Evolutionary conservation across 2,329 filamentous ascomycete genomes (phyloP), one percentile per base, ranked within the genome.

Genomic region (Cordyceps militaris): DNA sequence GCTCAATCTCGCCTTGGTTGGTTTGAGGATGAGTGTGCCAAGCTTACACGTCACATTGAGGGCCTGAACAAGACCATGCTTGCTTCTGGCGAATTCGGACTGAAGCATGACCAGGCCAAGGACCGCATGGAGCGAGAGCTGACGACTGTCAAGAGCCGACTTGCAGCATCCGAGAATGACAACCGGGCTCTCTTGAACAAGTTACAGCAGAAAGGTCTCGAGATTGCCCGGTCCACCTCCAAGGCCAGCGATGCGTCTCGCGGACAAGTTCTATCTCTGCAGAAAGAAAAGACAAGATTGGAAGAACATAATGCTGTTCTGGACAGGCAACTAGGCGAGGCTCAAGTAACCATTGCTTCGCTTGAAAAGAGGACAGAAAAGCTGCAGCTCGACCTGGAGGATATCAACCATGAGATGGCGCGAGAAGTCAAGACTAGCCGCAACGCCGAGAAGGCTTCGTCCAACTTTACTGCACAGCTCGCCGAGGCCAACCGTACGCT

Each of bases 321-420:
- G 16, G 84, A 88, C 67, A 89, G 90, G 65, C 90, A 97, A 68
- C 79, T 97, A 13, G 91, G 88, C 58, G 92, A 97, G 63, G 81
- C 89, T 6, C 93, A 97, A 65, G 73, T 97, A 24, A 85, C 85
- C 5, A 85, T 96, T 62, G 88, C 88, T 0, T 88, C 89, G 1
- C 75, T 97, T 8, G 91, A 97, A 70, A 97, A 97, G 77, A 91
- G 94, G 70, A 88, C 94, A 54, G 93, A 97, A 73, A 97, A 97
- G 72, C 79, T 97, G 28, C 84, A 91, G 53, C 80, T 97, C 43
- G 91, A 82, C 66, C 74, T 97, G 9, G 93, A 99, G 69, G 93
- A 99, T 69, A 78, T 97, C 36, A 96, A 91, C 64, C 93, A 97
- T 65, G 91, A 97, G 71, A 82, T 97, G 56, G 88, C 89, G 51